Conservation (phyloP, 1,139 yeast species). For the Yamadazyma triangularis region DNA sequence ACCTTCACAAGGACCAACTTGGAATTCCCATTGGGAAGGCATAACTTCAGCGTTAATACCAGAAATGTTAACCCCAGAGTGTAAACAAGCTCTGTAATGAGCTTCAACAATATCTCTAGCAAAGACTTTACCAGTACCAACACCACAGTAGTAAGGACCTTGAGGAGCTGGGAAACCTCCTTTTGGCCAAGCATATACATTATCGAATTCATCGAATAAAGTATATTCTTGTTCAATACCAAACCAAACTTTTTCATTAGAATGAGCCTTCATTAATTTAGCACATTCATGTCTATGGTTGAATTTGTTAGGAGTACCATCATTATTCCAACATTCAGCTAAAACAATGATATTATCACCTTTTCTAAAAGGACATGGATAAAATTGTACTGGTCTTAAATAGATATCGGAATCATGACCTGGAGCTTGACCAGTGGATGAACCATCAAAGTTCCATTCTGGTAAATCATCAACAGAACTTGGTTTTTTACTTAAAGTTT, state of each 20-base stretch:
- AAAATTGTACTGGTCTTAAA: constrained; percentile 88
- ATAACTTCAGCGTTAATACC: constrained; percentile 99
- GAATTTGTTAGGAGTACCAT: constrained; percentile 97
- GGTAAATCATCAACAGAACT: constrained; percentile 81
- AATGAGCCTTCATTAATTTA: constrained; percentile 92
- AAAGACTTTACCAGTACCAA: constrained; percentile 96
- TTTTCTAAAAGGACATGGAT: constrained; percentile 95
- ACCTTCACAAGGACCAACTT: constrained; percentile 97
- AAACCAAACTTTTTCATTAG: constrained; percentile 85
- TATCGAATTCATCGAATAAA: constrained; percentile 82
- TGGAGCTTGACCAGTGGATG: constrained; percentile 98
- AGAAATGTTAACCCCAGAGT: constrained; percentile 83
- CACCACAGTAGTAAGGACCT: constrained; percentile 99
- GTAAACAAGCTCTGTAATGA: constrained; percentile 96
- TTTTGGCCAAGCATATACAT: constrained; percentile 98
- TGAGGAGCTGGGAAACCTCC: constrained; percentile 99
- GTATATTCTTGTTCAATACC: constrained; percentile 99
- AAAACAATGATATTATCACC: constrained; percentile 95
- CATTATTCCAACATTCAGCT: constrained; percentile 97
- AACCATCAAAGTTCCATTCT: constrained; percentile 99
- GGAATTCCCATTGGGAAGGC: constrained; percentile 99
- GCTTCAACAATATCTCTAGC: constrained; percentile 99
- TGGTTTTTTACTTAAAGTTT: constrained; percentile 70
- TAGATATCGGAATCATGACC: constrained; percentile 95
- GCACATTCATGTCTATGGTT: constrained; percentile 98